These are phyloP conservation scores for Tuber umbilicatum DNA, from an alignment of 495 filamentous ascomycete species.

Conservation along the genomic window DNA sequence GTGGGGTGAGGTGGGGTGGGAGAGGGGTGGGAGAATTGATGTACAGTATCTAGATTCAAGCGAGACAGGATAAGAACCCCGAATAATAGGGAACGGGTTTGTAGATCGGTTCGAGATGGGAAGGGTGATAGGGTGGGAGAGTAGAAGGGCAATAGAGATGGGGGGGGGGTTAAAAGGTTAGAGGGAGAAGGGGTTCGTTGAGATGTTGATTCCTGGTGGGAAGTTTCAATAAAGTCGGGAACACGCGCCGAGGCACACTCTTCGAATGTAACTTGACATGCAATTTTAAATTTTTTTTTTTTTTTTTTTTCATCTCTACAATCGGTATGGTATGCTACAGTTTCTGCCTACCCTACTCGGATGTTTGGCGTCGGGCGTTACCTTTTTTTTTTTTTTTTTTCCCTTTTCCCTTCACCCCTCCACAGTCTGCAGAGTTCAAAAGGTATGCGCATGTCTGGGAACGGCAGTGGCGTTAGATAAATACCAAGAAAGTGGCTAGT, in stretches of 20 bases:
- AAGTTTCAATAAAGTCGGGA: neutral
- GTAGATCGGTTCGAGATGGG: neutral
- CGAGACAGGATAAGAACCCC: neutral
- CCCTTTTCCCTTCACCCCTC: neutral
- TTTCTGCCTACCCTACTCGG: neutral
- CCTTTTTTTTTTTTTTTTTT: too few species aligned
- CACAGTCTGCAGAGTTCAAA: neutral
- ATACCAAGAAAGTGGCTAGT: neutral
- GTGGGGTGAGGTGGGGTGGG: too few species aligned
- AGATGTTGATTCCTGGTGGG: neutral
- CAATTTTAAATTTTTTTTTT: neutral
- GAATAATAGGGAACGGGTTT: neutral
- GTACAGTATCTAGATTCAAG: neutral
- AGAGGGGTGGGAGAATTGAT: conserved; percentile 14
- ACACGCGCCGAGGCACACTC: neutral
- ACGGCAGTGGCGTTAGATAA: neutral
- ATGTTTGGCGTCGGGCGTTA: neutral
- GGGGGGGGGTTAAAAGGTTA: neutral
- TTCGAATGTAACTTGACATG: neutral
- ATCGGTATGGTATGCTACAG: neutral
- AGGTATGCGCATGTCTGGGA: neutral
- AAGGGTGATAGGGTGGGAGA: neutral
- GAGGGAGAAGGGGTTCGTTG: neutral
- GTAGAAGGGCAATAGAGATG: neutral
- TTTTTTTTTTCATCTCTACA: neutral